Base-by-base conservation (phyloP, 768 basidiomycete species). In the Serendipita sp. region DNA sequence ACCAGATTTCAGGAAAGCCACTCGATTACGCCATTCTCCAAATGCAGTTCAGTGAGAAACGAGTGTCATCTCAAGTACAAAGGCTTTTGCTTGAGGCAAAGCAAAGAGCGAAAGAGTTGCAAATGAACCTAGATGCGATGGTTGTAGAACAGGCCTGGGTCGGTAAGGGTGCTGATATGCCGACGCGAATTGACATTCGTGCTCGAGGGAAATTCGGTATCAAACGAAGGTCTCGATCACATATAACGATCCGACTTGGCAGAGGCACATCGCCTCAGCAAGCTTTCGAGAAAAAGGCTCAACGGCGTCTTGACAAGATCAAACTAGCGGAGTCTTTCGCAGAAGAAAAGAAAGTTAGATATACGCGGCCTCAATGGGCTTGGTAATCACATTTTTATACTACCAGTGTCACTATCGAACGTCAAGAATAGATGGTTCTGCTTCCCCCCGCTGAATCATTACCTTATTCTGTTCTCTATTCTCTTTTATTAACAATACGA, bases 81-180 rank as follows among this genome's bases (percentile, higher is more conserved):
- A 89, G 86, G 69, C 91, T 91, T 82, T 80, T 98, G 51, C 84
- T 83, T 11, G 83, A 88, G 0, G 93, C 92, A 2, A 87, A 89
- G 71, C 84, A 92, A 71, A 88, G 94, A 70, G 95, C 94, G 0
- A 76, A 76, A 34, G 78, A 83, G 44, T 85, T 86, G 71, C 92
- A 94, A 76, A 82, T 98, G 71, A 77, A 85, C 51, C 75, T 83
- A 65, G 78, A 79, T 34, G 86, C 83, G 70, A 81, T 98, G 58
- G 77, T 95, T 65, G 85, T 98, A 96, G 93, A 91, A 51, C 87
- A 96, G 74, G 83, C 93, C 23, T 99, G 93, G 95, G 92, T 96
- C 15, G 86, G 83, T 54, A 97, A 98, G 73, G 92, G 88, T 3
- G 78, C 78, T 4, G 82, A 79, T 44, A 75, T 76, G 28, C 76